Evolutionary conservation across 352 stramenopile species (phyloP).

Genomic region (Thraustotheca clavata): DNA sequence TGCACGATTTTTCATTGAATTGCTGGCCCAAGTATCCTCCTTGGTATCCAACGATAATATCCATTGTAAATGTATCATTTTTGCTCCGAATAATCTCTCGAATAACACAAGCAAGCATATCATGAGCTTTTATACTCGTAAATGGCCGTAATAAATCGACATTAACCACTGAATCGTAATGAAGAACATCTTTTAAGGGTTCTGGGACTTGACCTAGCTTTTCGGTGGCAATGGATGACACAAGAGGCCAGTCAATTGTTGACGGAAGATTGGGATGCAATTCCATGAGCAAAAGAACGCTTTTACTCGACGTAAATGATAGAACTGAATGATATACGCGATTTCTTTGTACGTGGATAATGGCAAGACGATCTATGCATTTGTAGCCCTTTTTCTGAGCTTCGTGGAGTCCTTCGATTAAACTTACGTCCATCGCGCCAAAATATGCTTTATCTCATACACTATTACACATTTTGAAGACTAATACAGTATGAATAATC

Average conservation of each 20-base stretch:
- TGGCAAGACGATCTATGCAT: not conserved
- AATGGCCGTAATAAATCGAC: not conserved
- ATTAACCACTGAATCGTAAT: not conserved
- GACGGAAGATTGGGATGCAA: not conserved
- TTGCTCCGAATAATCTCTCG: not conserved
- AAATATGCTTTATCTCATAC: too few species aligned
- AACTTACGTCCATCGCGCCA: not conserved
- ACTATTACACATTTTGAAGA: too few species aligned
- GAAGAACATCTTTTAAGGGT: not conserved
- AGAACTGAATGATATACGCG: not conserved
- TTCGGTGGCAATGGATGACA: not conserved
- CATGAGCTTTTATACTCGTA: not conserved
- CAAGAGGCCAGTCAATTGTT: not conserved
- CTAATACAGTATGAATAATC: too few species aligned
- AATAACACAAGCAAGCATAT: not conserved
- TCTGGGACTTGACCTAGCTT: not conserved
- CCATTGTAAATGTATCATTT: not conserved
- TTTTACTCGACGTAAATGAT: not conserved
- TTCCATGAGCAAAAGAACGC: conserved; percentile 1
- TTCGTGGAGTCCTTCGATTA: not conserved
- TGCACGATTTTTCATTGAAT: not conserved
- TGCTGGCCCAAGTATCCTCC: not conserved
- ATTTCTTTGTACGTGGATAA: not conserved
- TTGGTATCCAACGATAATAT: not conserved
- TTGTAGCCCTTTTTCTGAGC: not conserved